Conservation (phyloP, 495 filamentous ascomycete genomes). For the Penicillium maclennaniae region DNA sequence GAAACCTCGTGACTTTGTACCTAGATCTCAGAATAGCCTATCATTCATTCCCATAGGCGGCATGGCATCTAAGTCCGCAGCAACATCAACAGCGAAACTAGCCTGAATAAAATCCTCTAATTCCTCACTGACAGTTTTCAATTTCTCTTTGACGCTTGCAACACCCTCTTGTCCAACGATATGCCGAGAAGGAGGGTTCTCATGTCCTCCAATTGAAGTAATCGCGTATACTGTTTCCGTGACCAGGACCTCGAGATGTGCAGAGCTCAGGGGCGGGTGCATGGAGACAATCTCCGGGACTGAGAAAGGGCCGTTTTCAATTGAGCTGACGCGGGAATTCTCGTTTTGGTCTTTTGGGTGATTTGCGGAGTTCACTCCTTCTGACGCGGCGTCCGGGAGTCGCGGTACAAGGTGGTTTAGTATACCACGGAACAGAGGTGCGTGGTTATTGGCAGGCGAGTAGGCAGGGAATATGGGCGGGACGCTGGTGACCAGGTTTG, state of each 20-base stretch:
- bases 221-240: conserved; percentile 90
- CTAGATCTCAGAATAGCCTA: neutral
- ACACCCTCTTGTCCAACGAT: conserved; percentile 92
- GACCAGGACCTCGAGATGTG: conserved; percentile 64
- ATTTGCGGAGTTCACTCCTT: conserved; percentile 9
- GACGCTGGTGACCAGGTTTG: conserved; percentile 77
- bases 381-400: conserved; percentile 32
- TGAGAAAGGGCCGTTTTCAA: conserved; percentile 43
- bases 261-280: conserved; percentile 64
- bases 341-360: conserved; percentile 21
- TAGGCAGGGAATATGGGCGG: conserved; percentile 72
- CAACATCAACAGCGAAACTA: conserved; percentile 79
- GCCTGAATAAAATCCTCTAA: conserved; percentile 92
- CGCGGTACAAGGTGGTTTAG: conserved; percentile 66
- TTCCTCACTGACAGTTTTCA: conserved; percentile 95
- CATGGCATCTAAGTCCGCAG: conserved; percentile 32
- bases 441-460: conserved; percentile 67
- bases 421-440: conserved; percentile 76
- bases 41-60: conserved; percentile 9
- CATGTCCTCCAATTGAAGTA: conserved; percentile 86
- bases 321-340: conserved; percentile 24
- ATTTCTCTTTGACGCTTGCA: conserved; percentile 86
- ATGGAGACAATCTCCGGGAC: conserved; percentile 58
- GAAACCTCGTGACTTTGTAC: neutral
- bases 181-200: conserved; percentile 90